Conservation (phyloP, 1,284 basidiomycete genomes). For the Ustilago shanxiensis region DNA sequence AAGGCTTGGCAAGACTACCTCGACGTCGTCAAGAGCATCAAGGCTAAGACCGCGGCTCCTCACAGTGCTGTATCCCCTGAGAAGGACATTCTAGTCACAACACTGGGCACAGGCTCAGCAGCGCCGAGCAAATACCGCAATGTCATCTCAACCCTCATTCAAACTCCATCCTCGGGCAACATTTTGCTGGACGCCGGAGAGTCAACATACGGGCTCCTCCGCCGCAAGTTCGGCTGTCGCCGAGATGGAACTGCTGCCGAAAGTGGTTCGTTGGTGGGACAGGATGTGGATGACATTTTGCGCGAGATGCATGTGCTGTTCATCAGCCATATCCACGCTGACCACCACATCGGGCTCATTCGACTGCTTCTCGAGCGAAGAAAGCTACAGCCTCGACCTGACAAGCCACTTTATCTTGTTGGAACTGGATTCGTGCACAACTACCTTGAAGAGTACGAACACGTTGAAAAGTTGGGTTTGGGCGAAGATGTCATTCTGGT, state of each 20-base stretch:
- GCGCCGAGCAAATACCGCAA: slow-evolving; percentile 75
- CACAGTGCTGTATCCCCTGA: slow-evolving; percentile 8
- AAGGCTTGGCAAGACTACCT: slow-evolving; percentile 56
- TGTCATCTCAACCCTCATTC: slow-evolving; percentile 65
- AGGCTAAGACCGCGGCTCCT: background rate
- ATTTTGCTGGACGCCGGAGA: slow-evolving; percentile 91
- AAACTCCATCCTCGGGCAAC: slow-evolving; percentile 57
- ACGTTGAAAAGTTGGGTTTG: slow-evolving; percentile 79
- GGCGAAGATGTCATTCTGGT: slow-evolving; percentile 72
- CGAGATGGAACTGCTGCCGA: slow-evolving; percentile 34
- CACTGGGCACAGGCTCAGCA: slow-evolving; percentile 90
- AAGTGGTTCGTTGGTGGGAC: slow-evolving; percentile 15
- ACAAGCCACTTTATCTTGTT: slow-evolving; percentile 78
- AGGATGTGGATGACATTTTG: slow-evolving; percentile 70
- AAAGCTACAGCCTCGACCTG: slow-evolving; percentile 72
- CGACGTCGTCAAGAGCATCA: slow-evolving; percentile 47
- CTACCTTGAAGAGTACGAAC: slow-evolving; percentile 78
- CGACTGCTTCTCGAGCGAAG: slow-evolving; percentile 81
- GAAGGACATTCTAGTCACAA: slow-evolving; percentile 77
- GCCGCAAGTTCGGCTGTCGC: slow-evolving; percentile 78
- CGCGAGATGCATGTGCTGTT: slow-evolving; percentile 83
- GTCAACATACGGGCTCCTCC: slow-evolving; percentile 89
- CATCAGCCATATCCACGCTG: slow-evolving; percentile 90
- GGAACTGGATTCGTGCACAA: slow-evolving; percentile 75
- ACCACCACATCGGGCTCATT: slow-evolving; percentile 89